Conservation (phyloP, 2,329 filamentous ascomycete species). For the Alternaria burnsii region DNA sequence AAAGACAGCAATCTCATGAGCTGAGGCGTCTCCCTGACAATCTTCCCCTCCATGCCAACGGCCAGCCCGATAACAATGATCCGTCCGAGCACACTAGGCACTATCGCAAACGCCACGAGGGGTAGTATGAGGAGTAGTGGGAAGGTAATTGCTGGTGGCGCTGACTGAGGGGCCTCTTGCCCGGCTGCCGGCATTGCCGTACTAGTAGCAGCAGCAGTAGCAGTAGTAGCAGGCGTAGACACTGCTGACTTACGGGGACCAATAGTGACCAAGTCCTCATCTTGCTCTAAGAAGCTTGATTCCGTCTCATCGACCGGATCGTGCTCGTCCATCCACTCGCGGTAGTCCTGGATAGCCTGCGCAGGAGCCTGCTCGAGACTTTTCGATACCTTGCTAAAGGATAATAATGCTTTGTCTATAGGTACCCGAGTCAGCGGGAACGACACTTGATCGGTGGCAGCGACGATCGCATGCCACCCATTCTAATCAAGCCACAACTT, state of each 20-base stretch:
- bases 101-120: slow-evolving; percentile 54
- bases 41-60: slow-evolving; percentile 45
- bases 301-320: slow-evolving; percentile 67
- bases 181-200: slow-evolving; percentile 20
- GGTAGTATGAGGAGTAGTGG: slow-evolving; percentile 52
- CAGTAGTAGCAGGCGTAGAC: background rate
- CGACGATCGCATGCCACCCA: background rate
- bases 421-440: slow-evolving; percentile 21
- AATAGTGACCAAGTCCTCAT: slow-evolving; percentile 63
- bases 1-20: slow-evolving; percentile 47
- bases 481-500: slow-evolving; percentile 21
- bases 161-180: slow-evolving; percentile 26
- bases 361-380: slow-evolving; percentile 59
- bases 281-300: slow-evolving; percentile 65
- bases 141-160: slow-evolving; percentile 38
- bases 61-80: slow-evolving; percentile 52
- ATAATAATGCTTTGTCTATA: slow-evolving; percentile 62
- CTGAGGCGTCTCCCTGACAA: slow-evolving; percentile 46
- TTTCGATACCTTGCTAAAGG: slow-evolving; percentile 64
- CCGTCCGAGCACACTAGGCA: slow-evolving; percentile 53
- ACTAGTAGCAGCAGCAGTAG: slow-evolving; percentile 16
- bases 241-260: slow-evolving; percentile 29
- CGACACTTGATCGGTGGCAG: background rate
- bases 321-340: slow-evolving; percentile 63
- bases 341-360: slow-evolving; percentile 64